phyloP scores from a whole-genome alignment of 805 yeast species.

The Monosporozyma yasuniensis region DNA sequence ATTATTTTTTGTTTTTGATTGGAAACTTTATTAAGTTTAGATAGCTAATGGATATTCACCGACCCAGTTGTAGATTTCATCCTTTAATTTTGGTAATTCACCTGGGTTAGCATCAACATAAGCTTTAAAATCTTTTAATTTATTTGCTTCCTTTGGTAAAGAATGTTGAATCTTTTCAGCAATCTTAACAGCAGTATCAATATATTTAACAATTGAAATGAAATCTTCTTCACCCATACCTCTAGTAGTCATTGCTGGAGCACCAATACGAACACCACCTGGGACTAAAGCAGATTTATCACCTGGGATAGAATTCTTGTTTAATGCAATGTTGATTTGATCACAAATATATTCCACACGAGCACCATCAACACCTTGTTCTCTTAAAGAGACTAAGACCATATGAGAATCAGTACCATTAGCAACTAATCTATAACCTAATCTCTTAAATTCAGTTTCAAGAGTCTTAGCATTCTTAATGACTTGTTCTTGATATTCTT shows the following conservation, averaged over 20 bases:
- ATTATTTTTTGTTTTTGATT: not conserved
- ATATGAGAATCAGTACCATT: constrained; percentile 97
- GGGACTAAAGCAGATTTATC: constrained; percentile 95
- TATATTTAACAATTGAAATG: constrained; percentile 66
- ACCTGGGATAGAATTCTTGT: constrained; percentile 97
- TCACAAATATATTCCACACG: constrained; percentile 94
- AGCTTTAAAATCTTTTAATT: constrained; percentile 90
- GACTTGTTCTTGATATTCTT: constrained; percentile 81
- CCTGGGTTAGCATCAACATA: constrained; percentile 63
- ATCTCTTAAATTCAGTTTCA: constrained; percentile 60
- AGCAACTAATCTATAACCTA: constrained; percentile 77
- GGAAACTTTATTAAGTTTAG: constrained; percentile 25
- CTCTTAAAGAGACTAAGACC: constrained; percentile 83
- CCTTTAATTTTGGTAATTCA: constrained; percentile 56
- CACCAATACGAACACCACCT: constrained; percentile 94
- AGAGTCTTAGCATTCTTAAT: constrained; percentile 79
- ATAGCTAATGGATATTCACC: constrained; percentile 70
- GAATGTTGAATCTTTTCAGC: constrained; percentile 67
- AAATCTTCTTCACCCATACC: constrained; percentile 89
- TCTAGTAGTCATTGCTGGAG: constrained; percentile 98
- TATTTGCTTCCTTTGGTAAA: constrained; percentile 88
- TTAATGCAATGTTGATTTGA: constrained; percentile 86
- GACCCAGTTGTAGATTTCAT: constrained; percentile 86
- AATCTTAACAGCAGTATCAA: constrained; percentile 67
- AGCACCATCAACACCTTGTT: constrained; percentile 91